Base-by-base conservation (phyloP, 2,329 filamentous ascomycete species). In the Rachicladosporium sp. region DNA sequence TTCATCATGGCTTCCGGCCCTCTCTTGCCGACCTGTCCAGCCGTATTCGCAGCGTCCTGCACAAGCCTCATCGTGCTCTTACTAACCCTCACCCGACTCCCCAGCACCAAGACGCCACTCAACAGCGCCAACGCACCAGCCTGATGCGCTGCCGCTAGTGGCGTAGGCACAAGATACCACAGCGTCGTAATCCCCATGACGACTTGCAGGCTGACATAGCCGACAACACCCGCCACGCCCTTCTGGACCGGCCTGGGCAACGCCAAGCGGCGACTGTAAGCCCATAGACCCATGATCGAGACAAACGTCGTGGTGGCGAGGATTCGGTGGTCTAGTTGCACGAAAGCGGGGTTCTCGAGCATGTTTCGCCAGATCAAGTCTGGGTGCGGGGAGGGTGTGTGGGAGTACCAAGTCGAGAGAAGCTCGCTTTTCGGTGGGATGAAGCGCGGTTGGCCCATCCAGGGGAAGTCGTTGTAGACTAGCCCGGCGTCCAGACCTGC, bases 401-500 rank as follows among this genome's bases (percentile, higher is more conserved):
- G 82, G 42, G 78, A 80, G 72, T 95, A 95, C 66, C 86, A 93
- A 30, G 74, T 69, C 55, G 89, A 80, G 61, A 85, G 87, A 27
- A 96, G 77, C 65, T 96, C 89, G 7, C 76, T 71, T 55, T 73
- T 76, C 1, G 89, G 89, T 1, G 89, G 89, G 1, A 85, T 72
- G 13, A 93, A 67, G 8, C 87, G 86, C 7, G 23, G 23, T 3
- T 76, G 63, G 6, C 91, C 91, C 91, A 98, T 98, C 63, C 75
- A 84, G 5, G 91, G 91, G 61, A 98, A 96, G 62, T 98, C 87
- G 60, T 98, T 98, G 70, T 98, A 98, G 63, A 98, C 96, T 41
- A 98, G 71, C 6, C 91, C 91, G 6, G 91, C 91, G 57, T 98
- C 91, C 10, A 98, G 78, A 27, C 91, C 91, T 5, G 91, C 91